phyloP scores from a whole-genome alignment of 768 basidiomycete genomes.

The Coprinopsis strossmayeri region DNA sequence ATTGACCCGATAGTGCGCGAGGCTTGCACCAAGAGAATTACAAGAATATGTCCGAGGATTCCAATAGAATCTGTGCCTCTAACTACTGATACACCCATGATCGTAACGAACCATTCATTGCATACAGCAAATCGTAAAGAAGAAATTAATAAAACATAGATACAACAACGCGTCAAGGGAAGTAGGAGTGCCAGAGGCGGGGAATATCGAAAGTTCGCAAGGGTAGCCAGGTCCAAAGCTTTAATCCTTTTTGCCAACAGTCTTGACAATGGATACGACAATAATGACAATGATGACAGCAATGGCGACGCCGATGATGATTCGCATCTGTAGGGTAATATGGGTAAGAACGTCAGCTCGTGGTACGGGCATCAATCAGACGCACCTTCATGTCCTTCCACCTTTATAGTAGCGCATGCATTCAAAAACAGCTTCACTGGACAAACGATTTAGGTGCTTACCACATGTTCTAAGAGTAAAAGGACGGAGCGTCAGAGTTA shows the following conservation, averaged over 20 bases:
- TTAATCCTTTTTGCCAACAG: constrained; percentile 20
- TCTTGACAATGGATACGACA: constrained; percentile 90
- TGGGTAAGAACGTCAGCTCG: neutral
- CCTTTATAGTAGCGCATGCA: constrained; percentile 33
- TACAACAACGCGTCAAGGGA: constrained; percentile 21
- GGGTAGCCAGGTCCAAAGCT: neutral
- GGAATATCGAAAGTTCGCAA: neutral
- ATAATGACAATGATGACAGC: constrained; percentile 91
- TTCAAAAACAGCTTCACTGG: neutral
- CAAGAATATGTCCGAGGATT: neutral
- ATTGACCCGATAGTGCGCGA: too few relatives aligned
- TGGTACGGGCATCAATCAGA: constrained; percentile 3
- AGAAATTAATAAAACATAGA: constrained; percentile 22
- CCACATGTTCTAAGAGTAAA: constrained; percentile 79
- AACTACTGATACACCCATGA: constrained; percentile 4
- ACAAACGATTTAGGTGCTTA: constrained; percentile 34
- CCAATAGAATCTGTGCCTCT: constrained; percentile 1
- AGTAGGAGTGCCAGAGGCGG: constrained; percentile 7
- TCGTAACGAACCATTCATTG: constrained; percentile 3
- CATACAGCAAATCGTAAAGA: constrained; percentile 8
- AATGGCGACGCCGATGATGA: constrained; percentile 90
- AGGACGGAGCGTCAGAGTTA: constrained; percentile 3
- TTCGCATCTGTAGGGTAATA: constrained; percentile 80
- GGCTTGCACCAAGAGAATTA: neutral
- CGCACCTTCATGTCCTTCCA: constrained; percentile 97